phyloP scores from a whole-genome alignment of 1,139 yeast species.

The Candida sanyaensis region DNA sequence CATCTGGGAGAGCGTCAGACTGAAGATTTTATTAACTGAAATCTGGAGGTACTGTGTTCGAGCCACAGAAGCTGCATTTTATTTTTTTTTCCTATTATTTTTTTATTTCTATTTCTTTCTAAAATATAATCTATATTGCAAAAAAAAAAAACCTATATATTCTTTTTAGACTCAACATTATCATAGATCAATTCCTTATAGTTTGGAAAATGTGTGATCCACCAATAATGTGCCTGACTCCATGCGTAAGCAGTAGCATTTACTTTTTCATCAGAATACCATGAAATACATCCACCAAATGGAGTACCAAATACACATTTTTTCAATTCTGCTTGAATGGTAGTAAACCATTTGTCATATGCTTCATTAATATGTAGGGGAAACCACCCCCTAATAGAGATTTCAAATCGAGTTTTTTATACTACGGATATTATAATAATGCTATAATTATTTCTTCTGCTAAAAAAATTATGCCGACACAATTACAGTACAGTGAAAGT shows the following conservation, averaged over 20 bases:
- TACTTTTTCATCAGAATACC: conserved; percentile 34
- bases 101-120: too few species aligned
- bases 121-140: too few species aligned
- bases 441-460: too few species aligned
- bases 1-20: conserved; percentile 62
- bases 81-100: background rate
- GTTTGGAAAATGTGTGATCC: conserved; percentile 27
- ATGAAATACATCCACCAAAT: conserved; percentile 48
- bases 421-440: too few species aligned
- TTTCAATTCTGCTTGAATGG: conserved; percentile 28
- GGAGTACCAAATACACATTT: conserved; percentile 39
- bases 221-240: conserved; percentile 38
- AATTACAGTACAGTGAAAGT: too few species aligned
- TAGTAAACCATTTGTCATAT: conserved; percentile 38
- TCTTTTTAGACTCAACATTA: background rate
- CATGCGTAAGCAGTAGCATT: conserved; percentile 43
- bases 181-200: conserved; percentile 27
- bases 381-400: too few species aligned
- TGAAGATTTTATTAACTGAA: conserved; percentile 31
- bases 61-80: conserved; percentile 53
- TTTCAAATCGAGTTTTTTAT: too few species aligned
- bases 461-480: too few species aligned
- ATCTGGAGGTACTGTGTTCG: conserved; percentile 60
- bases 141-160: background rate
- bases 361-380: conserved; percentile 17